Conservation (phyloP, 768 basidiomycete genomes). For the Lentinus brumalis region DNA sequence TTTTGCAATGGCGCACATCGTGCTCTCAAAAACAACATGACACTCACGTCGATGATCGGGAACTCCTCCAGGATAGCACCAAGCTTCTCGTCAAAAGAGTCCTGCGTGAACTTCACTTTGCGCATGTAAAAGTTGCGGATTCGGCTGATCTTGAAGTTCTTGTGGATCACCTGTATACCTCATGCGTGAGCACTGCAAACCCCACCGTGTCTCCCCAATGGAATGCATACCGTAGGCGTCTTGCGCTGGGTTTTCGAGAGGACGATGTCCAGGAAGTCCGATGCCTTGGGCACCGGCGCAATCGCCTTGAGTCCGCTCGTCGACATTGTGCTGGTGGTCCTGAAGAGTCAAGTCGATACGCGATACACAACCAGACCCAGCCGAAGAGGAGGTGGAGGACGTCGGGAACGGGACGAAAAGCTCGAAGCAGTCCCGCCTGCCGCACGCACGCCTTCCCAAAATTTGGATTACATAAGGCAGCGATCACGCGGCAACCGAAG, state of each 20-base stretch:
- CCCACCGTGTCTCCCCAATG: neutral
- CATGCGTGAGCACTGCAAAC: neutral
- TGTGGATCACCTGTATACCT: conserved; percentile 82
- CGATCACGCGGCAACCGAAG: neutral
- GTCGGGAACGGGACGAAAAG: neutral
- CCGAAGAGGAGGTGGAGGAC: neutral
- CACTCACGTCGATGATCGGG: conserved; percentile 91
- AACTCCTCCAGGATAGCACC: conserved; percentile 93
- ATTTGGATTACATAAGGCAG: conserved; percentile 21
- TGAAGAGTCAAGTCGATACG: neutral
- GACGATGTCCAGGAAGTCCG: conserved; percentile 94
- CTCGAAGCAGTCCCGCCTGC: neutral
- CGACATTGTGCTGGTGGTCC: conserved; percentile 49
- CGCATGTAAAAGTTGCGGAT: conserved; percentile 99
- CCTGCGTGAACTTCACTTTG: conserved; percentile 99
- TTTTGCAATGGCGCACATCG: neutral
- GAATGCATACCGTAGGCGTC: conserved; percentile 79
- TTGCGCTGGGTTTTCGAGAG: conserved; percentile 94
- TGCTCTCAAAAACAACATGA: too few relatives aligned
- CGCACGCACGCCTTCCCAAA: conserved; percentile 11
- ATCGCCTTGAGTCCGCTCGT: conserved; percentile 95
- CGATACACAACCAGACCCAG: neutral
- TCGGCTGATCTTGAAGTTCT: conserved; percentile 99
- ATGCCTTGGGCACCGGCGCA: conserved; percentile 96
- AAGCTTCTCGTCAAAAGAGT: conserved; percentile 94